Percentiles rank a stretch among this genome's conserved stretches.
Evolutionary conservation across 2,329 filamentous ascomycete species (phyloP).

Genomic region (Tolypocladium pustulatum): DNA sequence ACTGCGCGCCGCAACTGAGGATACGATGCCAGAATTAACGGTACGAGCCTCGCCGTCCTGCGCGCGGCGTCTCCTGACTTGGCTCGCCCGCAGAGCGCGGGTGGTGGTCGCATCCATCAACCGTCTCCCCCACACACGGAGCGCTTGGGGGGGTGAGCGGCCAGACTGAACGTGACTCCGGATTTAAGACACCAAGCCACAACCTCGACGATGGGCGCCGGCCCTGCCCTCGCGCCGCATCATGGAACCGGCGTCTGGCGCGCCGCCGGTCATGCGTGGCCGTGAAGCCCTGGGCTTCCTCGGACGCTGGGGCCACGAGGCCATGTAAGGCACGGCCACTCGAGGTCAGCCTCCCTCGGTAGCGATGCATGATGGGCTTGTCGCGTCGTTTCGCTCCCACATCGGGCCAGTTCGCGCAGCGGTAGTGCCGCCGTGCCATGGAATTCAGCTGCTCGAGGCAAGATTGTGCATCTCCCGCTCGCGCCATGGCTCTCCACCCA

Average conservation of each 20-base stretch:
- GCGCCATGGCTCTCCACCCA: neutral
- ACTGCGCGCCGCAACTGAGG: neutral
- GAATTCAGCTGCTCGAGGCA: neutral
- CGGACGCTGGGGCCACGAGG: conserved; percentile 13
- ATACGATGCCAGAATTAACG: neutral
- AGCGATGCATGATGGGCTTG: conserved; percentile 1
- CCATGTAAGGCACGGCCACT: conserved; percentile 16
- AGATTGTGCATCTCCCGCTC: neutral
- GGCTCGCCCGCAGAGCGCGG: neutral
- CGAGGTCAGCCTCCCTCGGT: conserved; percentile 9
- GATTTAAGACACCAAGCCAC: conserved; percentile 24
- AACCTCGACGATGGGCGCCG: conserved; percentile 12
- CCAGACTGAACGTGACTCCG: conserved; percentile 24
- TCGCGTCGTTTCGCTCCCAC: neutral
- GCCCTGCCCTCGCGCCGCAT: conserved; percentile 15
- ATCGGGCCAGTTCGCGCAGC: neutral
- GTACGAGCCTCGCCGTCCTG: conserved; percentile 2
- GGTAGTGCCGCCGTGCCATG: neutral
- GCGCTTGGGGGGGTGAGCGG: conserved; percentile 12
- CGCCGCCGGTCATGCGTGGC: conserved; percentile 14
- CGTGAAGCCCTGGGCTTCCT: conserved; percentile 5
- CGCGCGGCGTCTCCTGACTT: conserved; percentile 4
- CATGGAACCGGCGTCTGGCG: conserved; percentile 14
- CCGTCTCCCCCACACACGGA: neutral
- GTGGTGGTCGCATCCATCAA: conserved; percentile 4